Percentiles rank a stretch among this genome's conserved stretches.
phyloP scores from a whole-genome alignment of 2,329 filamentous ascomycete genomes.

The Pseudocercospora musae region DNA sequence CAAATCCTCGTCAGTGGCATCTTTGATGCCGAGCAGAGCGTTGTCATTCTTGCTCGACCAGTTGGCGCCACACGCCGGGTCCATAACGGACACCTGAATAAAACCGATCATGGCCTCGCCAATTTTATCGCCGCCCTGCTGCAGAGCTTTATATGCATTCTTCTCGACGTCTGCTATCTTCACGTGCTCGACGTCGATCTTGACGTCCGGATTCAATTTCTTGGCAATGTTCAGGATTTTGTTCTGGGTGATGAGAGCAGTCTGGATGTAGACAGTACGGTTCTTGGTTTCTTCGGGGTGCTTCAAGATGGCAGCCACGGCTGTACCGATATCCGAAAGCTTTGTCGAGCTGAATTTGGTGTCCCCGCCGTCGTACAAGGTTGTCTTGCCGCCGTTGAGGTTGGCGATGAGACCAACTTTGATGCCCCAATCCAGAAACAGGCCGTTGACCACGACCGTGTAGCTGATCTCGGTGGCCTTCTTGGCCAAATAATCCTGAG shows the following conservation, averaged over 20 bases:
- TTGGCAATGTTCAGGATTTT: conserved; percentile 36
- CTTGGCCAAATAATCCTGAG: conserved; percentile 36
- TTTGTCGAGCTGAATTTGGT: conserved; percentile 32
- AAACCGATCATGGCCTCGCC: conserved; percentile 31
- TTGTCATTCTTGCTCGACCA: conserved; percentile 37
- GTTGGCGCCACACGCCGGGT: conserved; percentile 33
- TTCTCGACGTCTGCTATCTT: conserved; percentile 31
- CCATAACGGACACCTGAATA: conserved; percentile 30
- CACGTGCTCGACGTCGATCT: conserved; percentile 25
- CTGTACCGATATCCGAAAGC: conserved; percentile 34
- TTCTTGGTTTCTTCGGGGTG: conserved; percentile 37
- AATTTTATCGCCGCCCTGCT: conserved; percentile 24
- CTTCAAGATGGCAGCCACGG: conserved; percentile 34
- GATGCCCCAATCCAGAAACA: conserved; percentile 41
- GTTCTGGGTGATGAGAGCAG: conserved; percentile 37
- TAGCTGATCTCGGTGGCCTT: conserved; percentile 33
- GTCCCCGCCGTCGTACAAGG: conserved; percentile 38
- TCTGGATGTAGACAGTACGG: conserved; percentile 38
- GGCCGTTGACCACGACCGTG: conserved; percentile 34
- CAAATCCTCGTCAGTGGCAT: conserved; percentile 29
- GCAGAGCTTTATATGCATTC: conserved; percentile 31
- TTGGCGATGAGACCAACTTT: conserved; percentile 31
- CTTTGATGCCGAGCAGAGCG: conserved; percentile 36
- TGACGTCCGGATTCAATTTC: conserved; percentile 33
- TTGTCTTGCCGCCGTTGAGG: conserved; percentile 29